A percentile compares a stretch with the other conserved stretches of the same genome.
Conservation (phyloP, 2,329 filamentous ascomycete genomes). For the Fusarium pseudograminearum region DNA sequence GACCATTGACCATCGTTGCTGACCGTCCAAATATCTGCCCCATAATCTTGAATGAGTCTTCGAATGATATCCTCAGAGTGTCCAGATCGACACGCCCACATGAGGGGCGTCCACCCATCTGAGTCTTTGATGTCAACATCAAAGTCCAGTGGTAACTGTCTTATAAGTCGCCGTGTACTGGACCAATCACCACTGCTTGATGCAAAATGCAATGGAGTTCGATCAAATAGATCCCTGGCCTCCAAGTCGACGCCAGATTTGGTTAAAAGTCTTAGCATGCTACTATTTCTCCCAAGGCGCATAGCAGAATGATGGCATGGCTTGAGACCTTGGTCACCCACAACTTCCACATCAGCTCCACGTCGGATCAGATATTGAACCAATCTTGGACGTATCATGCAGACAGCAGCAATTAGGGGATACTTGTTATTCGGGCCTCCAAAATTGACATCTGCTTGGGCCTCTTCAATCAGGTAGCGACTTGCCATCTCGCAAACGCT, state of each 20-base stretch:
- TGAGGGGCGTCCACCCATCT: constrained; percentile 10
- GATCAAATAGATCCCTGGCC: not conserved
- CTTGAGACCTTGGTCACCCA: no score
- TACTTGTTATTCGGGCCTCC: no score
- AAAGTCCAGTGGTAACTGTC: not conserved
- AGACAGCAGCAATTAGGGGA: no score
- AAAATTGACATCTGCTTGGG: no score
- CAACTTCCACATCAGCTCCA: no score
- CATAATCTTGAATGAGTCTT: not conserved
- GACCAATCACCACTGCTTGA: not conserved
- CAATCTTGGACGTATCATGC: no score
- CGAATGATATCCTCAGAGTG: not conserved
- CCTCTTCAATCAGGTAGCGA: no score
- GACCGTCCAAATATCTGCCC: constrained; percentile 1
- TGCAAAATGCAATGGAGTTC: not conserved
- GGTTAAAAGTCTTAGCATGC: not conserved
- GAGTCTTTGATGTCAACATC: not conserved
- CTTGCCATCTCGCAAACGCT: no score
- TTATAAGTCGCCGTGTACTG: not conserved
- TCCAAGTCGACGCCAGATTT: not conserved
- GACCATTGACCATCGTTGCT: constrained; percentile 10
- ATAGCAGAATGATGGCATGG: no score
- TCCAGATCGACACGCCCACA: constrained; percentile 2
- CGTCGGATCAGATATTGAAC: no score
- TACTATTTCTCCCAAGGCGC: accelerated